Percentiles rank a stretch among this genome's conserved stretches.
Evolutionary conservation across 2,329 filamentous ascomycete species (phyloP).

Genomic region (Akanthomyces uredinophilus): DNA sequence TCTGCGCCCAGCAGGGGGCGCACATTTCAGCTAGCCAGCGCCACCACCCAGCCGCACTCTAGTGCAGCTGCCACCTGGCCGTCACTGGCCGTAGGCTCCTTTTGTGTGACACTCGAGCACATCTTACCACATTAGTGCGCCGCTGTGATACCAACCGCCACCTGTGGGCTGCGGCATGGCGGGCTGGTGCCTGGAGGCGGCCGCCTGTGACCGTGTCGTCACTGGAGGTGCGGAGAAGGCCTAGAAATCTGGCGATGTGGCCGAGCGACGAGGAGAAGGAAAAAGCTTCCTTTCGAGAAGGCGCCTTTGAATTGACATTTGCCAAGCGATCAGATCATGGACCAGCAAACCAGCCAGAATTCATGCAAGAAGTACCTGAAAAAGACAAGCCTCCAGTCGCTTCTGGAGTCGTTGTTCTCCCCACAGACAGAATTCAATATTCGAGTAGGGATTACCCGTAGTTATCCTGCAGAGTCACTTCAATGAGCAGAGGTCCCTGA

Average conservation of each 20-base stretch:
- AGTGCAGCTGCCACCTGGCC: not conserved
- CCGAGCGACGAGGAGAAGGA: not conserved
- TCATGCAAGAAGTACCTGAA: conserved; percentile 24
- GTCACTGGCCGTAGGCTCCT: not conserved
- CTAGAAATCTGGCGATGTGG: not conserved
- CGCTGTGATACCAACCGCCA: not conserved
- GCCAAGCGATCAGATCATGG: not conserved
- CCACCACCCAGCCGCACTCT: not conserved
- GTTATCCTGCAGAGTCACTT: not conserved
- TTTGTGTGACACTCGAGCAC: not conserved
- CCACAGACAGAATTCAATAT: conserved; percentile 25
- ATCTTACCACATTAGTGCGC: not conserved
- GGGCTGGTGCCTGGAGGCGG: not conserved
- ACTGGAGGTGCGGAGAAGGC: not conserved
- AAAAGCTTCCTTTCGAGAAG: not conserved
- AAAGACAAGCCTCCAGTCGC: conserved; percentile 21
- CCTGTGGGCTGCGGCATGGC: not conserved
- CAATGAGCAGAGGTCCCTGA: conserved; percentile 7
- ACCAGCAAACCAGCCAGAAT: conserved; percentile 21
- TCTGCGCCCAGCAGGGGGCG: not conserved
- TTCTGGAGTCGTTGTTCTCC: conserved; percentile 24
- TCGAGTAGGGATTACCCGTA: conserved; percentile 20
- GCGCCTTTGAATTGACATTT: not conserved
- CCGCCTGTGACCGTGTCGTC: not conserved
- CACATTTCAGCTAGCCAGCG: conserved; percentile 1